Evolutionary conservation across 2,329 filamentous ascomycete species (phyloP).

Genomic region (Colletotrichum sp.): DNA sequence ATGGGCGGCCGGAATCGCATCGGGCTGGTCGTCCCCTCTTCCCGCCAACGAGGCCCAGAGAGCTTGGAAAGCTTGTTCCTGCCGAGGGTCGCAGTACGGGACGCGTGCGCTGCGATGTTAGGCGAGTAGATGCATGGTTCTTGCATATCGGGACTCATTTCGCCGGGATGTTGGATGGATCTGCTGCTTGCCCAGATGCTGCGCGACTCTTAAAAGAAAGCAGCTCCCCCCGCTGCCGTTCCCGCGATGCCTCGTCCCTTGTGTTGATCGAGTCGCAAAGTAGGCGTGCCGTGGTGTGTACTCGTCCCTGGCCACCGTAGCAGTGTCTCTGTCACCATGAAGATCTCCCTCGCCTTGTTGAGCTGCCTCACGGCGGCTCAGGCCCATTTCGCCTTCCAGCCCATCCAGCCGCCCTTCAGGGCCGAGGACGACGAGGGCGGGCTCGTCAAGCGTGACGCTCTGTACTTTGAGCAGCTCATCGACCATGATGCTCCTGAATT

Average conservation of each 20-base stretch:
- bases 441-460: constrained; percentile 3
- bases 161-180: background rate
- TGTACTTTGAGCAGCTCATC: constrained; percentile 57
- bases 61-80: constrained; percentile 14
- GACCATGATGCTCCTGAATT: constrained; percentile 62
- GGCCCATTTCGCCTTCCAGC: constrained; percentile 1
- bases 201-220: background rate
- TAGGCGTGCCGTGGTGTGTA: background rate
- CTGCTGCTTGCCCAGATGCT: background rate
- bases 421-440: background rate
- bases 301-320: background rate
- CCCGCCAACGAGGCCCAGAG: background rate
- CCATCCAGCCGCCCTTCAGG: constrained; percentile 2
- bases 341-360: constrained; percentile 5
- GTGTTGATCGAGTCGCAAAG: background rate
- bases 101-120: background rate
- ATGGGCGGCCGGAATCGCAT: background rate
- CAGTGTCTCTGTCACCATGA: background rate
- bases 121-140: background rate
- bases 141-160: background rate
- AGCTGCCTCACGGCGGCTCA: background rate
- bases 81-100: background rate
- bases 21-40: background rate
- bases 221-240: background rate
- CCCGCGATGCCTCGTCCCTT: background rate